Conservation (phyloP, 805 yeast genomes). For the Cyberlindnera lachancei region DNA sequence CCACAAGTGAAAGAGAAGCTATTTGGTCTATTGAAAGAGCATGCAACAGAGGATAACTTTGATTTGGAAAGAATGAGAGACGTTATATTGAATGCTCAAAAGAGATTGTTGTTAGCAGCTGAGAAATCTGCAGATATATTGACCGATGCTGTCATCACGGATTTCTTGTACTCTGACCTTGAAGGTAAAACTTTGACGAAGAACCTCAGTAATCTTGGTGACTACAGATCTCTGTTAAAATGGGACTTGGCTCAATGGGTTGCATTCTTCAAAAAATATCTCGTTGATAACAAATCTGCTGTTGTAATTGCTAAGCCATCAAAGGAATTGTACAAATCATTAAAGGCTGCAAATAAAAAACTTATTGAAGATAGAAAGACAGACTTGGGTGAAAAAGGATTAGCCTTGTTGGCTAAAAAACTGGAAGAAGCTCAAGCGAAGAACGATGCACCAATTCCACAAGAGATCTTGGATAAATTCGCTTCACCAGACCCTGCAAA, state of each 20-base stretch:
- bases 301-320: slow-evolving; percentile 72
- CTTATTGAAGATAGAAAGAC: slow-evolving; percentile 41
- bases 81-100: slow-evolving; percentile 55
- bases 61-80: slow-evolving; percentile 63
- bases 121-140: slow-evolving; percentile 59
- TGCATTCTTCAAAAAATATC: slow-evolving; percentile 39
- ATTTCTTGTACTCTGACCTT: slow-evolving; percentile 69
- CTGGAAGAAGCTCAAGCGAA: slow-evolving; percentile 55
- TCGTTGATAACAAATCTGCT: slow-evolving; percentile 57
- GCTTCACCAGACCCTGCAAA: slow-evolving; percentile 67
- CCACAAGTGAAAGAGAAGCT: slow-evolving; percentile 45
- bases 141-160: slow-evolving; percentile 62
- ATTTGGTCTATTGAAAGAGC: slow-evolving; percentile 44
- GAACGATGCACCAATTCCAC: slow-evolving; percentile 77
- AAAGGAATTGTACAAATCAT: slow-evolving; percentile 40
- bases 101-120: slow-evolving; percentile 51
- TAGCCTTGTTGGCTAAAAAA: slow-evolving; percentile 39
- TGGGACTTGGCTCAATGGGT: slow-evolving; percentile 75
- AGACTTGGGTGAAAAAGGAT: slow-evolving; percentile 53
- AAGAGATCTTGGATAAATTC: slow-evolving; percentile 51
- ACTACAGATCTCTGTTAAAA: slow-evolving; percentile 39
- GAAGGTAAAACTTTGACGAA: slow-evolving; percentile 50
- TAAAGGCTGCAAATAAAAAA: slow-evolving; percentile 44
- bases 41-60: slow-evolving; percentile 40
- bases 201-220: slow-evolving; percentile 50